phyloP scores from a whole-genome alignment of 2,329 filamentous ascomycete species.

The Penicillium sp. region DNA sequence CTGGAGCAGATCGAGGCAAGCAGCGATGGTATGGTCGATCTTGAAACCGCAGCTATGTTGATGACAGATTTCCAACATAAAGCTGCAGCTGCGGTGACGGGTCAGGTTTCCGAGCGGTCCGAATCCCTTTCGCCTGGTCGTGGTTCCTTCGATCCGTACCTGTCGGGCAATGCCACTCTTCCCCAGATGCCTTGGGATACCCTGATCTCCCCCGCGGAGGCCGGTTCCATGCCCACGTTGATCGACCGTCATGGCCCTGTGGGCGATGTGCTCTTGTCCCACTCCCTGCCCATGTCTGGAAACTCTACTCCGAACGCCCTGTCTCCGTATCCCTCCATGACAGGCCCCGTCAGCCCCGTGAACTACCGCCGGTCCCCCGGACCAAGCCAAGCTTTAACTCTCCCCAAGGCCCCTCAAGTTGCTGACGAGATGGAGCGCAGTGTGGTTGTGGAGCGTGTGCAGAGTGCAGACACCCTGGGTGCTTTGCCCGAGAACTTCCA shows the following conservation, averaged over 20 bases:
- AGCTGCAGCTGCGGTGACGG: conserved; percentile 68
- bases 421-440: conserved; percentile 81
- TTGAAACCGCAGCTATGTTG: conserved; percentile 97
- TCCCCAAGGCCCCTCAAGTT: conserved; percentile 76
- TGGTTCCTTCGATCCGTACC: conserved; percentile 70
- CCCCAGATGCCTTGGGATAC: conserved; percentile 91
- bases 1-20: conserved; percentile 91
- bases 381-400: conserved; percentile 64
- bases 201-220: conserved; percentile 73
- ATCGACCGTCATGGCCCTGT: conserved; percentile 64
- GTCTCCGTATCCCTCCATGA: conserved; percentile 70
- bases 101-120: conserved; percentile 58
- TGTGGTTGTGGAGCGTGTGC: conserved; percentile 83
- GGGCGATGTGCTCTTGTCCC: conserved; percentile 68
- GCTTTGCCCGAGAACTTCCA: conserved; percentile 87
- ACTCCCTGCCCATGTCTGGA: conserved; percentile 68
- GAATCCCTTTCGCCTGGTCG: conserved; percentile 67
- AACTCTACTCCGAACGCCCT: conserved; percentile 71
- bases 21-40: conserved; percentile 88
- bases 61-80: conserved; percentile 98
- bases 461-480: conserved; percentile 75
- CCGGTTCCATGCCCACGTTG: conserved; percentile 63
- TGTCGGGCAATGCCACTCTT: conserved; percentile 75
- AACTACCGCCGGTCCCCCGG: conserved; percentile 71
- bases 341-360: conserved; percentile 67